These are phyloP conservation scores for Gamarada debralockiae DNA, from an alignment of 495 filamentous ascomycete genomes.

Conservation along the genomic window DNA sequence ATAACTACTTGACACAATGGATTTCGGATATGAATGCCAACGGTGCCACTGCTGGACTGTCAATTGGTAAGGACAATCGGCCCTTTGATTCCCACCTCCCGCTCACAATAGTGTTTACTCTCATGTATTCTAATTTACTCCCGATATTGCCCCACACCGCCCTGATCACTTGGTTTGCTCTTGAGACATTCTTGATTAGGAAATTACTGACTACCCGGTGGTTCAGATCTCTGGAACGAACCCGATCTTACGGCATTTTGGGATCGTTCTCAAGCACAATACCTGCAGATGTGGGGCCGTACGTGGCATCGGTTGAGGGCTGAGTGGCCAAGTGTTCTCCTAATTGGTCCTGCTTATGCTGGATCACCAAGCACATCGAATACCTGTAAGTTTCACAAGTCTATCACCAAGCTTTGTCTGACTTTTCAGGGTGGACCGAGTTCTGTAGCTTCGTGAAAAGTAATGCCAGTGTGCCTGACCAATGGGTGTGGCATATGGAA, in stretches of 20 bases:
- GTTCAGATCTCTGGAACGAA: slow-evolving; percentile 48
- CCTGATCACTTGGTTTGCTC: too few relatives aligned
- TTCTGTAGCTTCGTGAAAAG: slow-evolving; percentile 26
- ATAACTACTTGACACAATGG: slow-evolving; percentile 30
- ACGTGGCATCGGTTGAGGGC: slow-evolving; percentile 27
- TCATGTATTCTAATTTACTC: too few relatives aligned
- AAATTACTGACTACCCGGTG: too few relatives aligned
- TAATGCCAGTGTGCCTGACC: slow-evolving; percentile 34
- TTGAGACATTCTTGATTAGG: too few relatives aligned
- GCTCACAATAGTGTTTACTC: too few relatives aligned
- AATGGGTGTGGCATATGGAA: slow-evolving; percentile 35
- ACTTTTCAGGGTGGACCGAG: slow-evolving; percentile 26
- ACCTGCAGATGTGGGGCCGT: slow-evolving; percentile 29
- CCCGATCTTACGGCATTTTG: slow-evolving; percentile 35
- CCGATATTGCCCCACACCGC: too few relatives aligned
- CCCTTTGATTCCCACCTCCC: too few relatives aligned
- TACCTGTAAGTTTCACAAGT: slow-evolving; percentile 7
- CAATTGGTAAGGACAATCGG: too few relatives aligned
- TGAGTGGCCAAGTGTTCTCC: slow-evolving; percentile 22
- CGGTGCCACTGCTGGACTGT: slow-evolving; percentile 28
- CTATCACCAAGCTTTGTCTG: neutral
- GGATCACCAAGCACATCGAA: slow-evolving; percentile 17
- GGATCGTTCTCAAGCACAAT: slow-evolving; percentile 28
- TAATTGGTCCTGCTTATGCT: slow-evolving; percentile 29
- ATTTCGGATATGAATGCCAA: slow-evolving; percentile 31